Evolutionary conservation across 257 asterid species (phyloP).

Genomic region (Solanum rostratum): DNA sequence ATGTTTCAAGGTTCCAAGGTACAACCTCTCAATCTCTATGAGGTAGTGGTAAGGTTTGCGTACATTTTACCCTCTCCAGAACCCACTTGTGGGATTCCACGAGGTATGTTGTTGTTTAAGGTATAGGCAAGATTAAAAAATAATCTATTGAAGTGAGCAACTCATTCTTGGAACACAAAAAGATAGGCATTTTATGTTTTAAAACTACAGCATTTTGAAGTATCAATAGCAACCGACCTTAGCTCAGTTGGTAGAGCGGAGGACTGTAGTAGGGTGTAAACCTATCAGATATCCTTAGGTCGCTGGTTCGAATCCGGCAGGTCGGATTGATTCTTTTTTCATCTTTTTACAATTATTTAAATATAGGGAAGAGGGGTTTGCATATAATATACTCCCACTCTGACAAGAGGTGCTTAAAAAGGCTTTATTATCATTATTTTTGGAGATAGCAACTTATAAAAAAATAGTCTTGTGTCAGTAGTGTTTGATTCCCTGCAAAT

Average conservation of each 20-base stretch:
- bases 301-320: slow-evolving; percentile 3
- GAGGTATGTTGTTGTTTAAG: not conserved
- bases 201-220: not conserved
- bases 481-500: not conserved
- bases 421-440: not conserved
- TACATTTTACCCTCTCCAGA: no score
- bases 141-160: not conserved
- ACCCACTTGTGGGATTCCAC: no score
- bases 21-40: no score
- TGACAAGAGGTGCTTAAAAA: not conserved
- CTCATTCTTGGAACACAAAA: not conserved
- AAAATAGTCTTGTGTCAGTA: not conserved
- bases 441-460: not conserved
- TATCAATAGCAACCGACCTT: not conserved
- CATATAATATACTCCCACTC: not conserved
- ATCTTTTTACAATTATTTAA: not conserved
- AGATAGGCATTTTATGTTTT: not conserved
- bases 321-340: not conserved
- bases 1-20: no score
- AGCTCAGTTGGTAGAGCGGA: slow-evolving; percentile 4
- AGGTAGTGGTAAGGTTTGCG: no score
- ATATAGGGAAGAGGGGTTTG: not conserved
- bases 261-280: not conserved
- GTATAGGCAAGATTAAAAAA: not conserved
- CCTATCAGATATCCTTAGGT: slow-evolving; percentile 3